Evolutionary conservation across 495 filamentous ascomycete species (phyloP).

Genomic region (Penicillium lagena): DNA sequence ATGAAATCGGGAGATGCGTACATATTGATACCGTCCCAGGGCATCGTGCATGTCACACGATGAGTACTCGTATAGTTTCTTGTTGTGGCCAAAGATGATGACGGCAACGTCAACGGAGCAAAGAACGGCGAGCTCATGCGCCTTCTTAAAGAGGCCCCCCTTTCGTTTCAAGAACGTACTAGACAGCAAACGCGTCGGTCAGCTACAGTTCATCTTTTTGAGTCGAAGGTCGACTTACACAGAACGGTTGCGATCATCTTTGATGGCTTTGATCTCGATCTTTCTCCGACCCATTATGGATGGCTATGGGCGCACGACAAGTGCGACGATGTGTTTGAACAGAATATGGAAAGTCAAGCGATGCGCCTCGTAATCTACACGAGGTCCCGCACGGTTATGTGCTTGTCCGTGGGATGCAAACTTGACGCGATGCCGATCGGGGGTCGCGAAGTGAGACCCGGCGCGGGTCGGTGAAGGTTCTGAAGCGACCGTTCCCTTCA

Average conservation of each 20-base stretch:
- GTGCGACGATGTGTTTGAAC: conserved; percentile 1
- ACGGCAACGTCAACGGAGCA: conserved; percentile 98
- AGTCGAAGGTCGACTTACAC: conserved; percentile 61
- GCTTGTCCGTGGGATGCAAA: background rate
- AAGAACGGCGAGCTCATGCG: conserved; percentile 93
- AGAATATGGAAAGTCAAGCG: background rate
- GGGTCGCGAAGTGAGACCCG: background rate
- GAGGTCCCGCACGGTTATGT: background rate
- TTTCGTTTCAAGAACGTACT: conserved; percentile 99
- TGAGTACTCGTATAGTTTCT: conserved; percentile 96
- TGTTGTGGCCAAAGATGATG: conserved; percentile 96
- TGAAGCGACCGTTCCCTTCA: background rate
- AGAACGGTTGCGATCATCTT: conserved; percentile 97
- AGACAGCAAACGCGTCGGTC: background rate
- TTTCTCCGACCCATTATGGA: conserved; percentile 60
- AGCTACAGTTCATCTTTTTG: conserved; percentile 1
- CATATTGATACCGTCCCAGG: conserved; percentile 79
- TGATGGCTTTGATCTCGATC: conserved; percentile 99
- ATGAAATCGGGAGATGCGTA: conserved; percentile 39
- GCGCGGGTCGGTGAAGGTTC: background rate
- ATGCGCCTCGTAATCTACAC: background rate
- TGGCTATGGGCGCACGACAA: conserved; percentile 6
- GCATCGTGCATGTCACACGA: conserved; percentile 90
- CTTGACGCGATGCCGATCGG: conserved; percentile 4
- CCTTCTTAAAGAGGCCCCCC: conserved; percentile 98